phyloP scores from a whole-genome alignment of 2,329 filamentous ascomycete genomes.

The Penicillium sp. region DNA sequence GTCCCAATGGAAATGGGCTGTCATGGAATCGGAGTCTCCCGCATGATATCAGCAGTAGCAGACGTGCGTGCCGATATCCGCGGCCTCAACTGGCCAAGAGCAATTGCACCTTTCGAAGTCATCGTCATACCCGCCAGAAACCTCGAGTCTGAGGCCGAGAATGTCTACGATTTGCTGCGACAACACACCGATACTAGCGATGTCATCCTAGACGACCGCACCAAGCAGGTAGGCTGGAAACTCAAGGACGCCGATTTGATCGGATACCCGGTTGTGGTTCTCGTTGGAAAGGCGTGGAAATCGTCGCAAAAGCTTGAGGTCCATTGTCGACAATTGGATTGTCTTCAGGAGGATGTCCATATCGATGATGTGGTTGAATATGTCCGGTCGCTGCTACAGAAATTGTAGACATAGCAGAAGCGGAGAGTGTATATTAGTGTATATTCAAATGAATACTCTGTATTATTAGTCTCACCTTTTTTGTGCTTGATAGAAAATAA shows the following conservation, averaged over 20 bases:
- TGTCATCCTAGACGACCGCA: slow-evolving; percentile 69
- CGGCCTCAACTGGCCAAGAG: slow-evolving; percentile 83
- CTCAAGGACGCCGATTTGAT: slow-evolving; percentile 83
- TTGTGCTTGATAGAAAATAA: not conserved
- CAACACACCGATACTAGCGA: slow-evolving; percentile 43
- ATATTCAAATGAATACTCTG: slow-evolving; percentile 4
- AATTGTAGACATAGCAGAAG: slow-evolving; percentile 41
- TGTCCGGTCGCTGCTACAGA: slow-evolving; percentile 47
- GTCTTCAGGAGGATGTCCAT: slow-evolving; percentile 56
- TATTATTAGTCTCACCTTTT: not conserved
- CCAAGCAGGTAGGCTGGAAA: slow-evolving; percentile 72
- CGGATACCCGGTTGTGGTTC: slow-evolving; percentile 78
- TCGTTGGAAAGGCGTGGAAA: slow-evolving; percentile 71
- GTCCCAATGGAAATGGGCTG: slow-evolving; percentile 87
- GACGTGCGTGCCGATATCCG: slow-evolving; percentile 66
- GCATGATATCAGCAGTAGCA: slow-evolving; percentile 82
- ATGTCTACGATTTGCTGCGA: slow-evolving; percentile 61
- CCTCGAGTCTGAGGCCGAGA: slow-evolving; percentile 47
- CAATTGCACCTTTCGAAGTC: slow-evolving; percentile 79
- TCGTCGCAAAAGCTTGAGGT: slow-evolving; percentile 62
- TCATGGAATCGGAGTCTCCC: slow-evolving; percentile 89
- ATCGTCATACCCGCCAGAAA: slow-evolving; percentile 58
- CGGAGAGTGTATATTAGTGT: slow-evolving; percentile 8
- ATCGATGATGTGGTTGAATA: slow-evolving; percentile 48
- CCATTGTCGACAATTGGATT: slow-evolving; percentile 66